Evolutionary conservation across 768 basidiomycete genomes (phyloP).

Genomic region (Heimioporus sp.): DNA sequence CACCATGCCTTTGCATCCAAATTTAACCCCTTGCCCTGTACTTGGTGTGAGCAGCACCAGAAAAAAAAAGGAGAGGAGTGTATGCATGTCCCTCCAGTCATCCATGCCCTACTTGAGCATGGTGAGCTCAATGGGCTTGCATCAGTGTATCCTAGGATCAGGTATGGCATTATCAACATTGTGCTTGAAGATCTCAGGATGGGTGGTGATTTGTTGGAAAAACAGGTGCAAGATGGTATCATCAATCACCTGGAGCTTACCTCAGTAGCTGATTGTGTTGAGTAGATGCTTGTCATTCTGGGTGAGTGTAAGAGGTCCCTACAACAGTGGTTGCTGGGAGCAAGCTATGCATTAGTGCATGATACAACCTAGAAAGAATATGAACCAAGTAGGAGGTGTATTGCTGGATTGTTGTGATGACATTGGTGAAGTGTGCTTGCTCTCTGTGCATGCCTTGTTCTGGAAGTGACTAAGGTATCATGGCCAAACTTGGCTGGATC

Average conservation of each 20-base stretch:
- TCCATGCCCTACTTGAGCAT: conserved; percentile 91
- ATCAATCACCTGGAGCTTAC: conserved; percentile 79
- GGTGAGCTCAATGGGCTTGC: conserved; percentile 65
- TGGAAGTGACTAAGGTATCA: conserved; percentile 28
- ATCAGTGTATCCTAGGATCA: conserved; percentile 7
- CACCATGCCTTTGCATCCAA: too few relatives aligned
- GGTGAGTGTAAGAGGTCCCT: conserved; percentile 75
- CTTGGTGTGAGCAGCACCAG: not conserved
- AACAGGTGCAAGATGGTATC: conserved; percentile 78
- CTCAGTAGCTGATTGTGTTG: conserved; percentile 65
- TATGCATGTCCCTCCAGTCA: conserved; percentile 85
- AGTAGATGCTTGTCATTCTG: conserved; percentile 68
- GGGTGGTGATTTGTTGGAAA: conserved; percentile 71
- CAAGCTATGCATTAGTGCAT: conserved; percentile 36
- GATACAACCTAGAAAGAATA: too few relatives aligned
- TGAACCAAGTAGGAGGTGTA: conserved; percentile 67
- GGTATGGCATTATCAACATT: conserved; percentile 21
- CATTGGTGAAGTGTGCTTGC: conserved; percentile 69
- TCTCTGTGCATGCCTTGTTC: conserved; percentile 50
- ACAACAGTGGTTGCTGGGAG: conserved; percentile 63
- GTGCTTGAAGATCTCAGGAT: conserved; percentile 80
- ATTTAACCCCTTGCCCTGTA: conserved; percentile 65
- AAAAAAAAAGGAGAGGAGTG: not conserved
- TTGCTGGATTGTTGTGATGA: conserved; percentile 69
- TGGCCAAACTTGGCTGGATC: conserved; percentile 19